Conservation (phyloP, 2,329 filamentous ascomycete species). For the Monosporascus sp. region DNA sequence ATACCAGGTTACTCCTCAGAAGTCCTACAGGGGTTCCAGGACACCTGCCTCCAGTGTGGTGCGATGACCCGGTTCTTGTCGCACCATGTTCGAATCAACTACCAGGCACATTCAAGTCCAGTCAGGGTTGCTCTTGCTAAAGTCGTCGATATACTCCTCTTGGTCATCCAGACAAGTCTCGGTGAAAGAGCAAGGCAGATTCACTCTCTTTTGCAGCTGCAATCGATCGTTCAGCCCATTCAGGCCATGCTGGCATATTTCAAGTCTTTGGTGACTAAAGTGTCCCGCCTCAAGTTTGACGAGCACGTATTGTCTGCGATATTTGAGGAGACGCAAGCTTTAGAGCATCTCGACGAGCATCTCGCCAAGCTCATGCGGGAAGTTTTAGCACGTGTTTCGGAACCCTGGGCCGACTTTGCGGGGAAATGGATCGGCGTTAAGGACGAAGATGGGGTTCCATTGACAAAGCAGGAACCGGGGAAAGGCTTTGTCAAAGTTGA, state of each 20-base stretch:
- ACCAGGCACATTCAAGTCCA: slow-evolving; percentile 37
- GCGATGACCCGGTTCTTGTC: slow-evolving; percentile 41
- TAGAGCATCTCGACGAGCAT: slow-evolving; percentile 58
- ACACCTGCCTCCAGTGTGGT: slow-evolving; percentile 42
- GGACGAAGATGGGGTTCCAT: slow-evolving; percentile 48
- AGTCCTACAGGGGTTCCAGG: slow-evolving; percentile 41
- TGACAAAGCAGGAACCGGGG: slow-evolving; percentile 43
- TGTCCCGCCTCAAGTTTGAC: slow-evolving; percentile 44
- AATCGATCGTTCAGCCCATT: slow-evolving; percentile 42
- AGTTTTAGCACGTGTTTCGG: slow-evolving; percentile 56
- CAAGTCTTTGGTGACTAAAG: slow-evolving; percentile 42
- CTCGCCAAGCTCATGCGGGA: slow-evolving; percentile 62
- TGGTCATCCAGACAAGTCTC: slow-evolving; percentile 44
- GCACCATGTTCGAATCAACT: slow-evolving; percentile 42
- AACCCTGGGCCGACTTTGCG: slow-evolving; percentile 62
- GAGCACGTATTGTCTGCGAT: slow-evolving; percentile 57
- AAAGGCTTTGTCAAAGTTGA: slow-evolving; percentile 59
- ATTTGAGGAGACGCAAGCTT: slow-evolving; percentile 56
- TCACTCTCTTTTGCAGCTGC: slow-evolving; percentile 48
- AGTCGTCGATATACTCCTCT: slow-evolving; percentile 43
- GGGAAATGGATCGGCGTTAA: slow-evolving; percentile 72
- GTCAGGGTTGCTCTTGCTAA: slow-evolving; percentile 48
- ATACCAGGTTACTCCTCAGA: slow-evolving; percentile 53
- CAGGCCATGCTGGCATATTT: slow-evolving; percentile 47
- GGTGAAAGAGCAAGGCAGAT: slow-evolving; percentile 36